Conservation (phyloP, 306 rosid species). For the Quercus engelmannii region DNA sequence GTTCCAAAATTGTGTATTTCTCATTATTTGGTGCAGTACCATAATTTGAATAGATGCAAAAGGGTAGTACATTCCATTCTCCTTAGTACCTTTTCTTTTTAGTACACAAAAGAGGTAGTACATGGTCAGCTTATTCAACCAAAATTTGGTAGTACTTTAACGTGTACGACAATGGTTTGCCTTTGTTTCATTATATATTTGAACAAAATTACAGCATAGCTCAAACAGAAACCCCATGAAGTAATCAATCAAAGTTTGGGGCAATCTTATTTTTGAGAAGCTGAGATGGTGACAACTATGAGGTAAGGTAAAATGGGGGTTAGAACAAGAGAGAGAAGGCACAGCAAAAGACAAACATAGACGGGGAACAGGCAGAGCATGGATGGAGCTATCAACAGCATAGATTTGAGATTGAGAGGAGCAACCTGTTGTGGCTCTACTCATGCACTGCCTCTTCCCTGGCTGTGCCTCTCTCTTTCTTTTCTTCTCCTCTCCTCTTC, state of each 20-base stretch:
- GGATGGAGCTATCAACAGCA: conserved; percentile 65
- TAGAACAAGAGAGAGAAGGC: neutral
- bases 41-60: neutral
- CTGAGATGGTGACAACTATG: neutral
- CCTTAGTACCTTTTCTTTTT: neutral
- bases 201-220: neutral
- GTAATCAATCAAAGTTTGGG: neutral
- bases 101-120: conserved; percentile 25
- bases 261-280: neutral
- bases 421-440: conserved; percentile 48
- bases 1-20: neutral
- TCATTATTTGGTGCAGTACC: neutral
- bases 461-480: conserved; percentile 45
- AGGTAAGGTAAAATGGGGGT: conserved; percentile 2
- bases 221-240: neutral
- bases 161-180: conserved; percentile 24
- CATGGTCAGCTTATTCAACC: conserved; percentile 8
- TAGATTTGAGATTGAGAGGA: neutral
- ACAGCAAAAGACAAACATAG: conserved; percentile 25
- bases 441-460: conserved; percentile 99
- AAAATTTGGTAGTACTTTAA: conserved; percentile 23
- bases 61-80: conserved; percentile 21
- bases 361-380: conserved; percentile 81
- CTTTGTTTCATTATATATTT: conserved; percentile 16
- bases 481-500: neutral